phyloP scores from a whole-genome alignment of 2,329 filamentous ascomycete species.

The Dothistroma septosporum region DNA sequence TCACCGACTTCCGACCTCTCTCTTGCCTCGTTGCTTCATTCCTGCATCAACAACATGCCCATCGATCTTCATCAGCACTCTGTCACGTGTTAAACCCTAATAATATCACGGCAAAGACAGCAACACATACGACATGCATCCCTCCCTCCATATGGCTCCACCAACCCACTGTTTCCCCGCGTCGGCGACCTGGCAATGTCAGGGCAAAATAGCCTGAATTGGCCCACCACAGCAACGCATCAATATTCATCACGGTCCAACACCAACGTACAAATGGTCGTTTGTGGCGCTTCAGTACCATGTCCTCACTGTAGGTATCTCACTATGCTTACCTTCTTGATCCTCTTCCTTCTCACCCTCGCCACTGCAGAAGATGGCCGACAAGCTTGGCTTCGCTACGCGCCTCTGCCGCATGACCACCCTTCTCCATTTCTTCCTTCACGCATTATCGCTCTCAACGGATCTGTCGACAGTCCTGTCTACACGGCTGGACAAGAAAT shows the following conservation, averaged over 20 bases:
- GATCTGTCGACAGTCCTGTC: slow-evolving; percentile 48
- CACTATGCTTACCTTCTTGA: slow-evolving; percentile 1
- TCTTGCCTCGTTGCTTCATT: too few species aligned
- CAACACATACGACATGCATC: background rate
- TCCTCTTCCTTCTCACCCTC: slow-evolving; percentile 25
- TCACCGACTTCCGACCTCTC: too few species aligned
- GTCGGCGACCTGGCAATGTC: background rate
- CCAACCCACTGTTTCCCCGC: background rate
- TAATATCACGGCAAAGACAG: background rate
- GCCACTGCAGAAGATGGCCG: slow-evolving; percentile 57
- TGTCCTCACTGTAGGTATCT: background rate
- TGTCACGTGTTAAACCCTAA: too few species aligned
- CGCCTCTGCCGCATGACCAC: slow-evolving; percentile 45
- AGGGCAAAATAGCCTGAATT: background rate
- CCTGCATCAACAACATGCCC: too few species aligned
- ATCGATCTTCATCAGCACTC: too few species aligned
- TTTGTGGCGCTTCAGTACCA: background rate
- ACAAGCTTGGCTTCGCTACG: slow-evolving; percentile 62
- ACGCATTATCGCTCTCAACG: slow-evolving; percentile 53
- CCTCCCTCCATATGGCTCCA: background rate
- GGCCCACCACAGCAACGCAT: background rate
- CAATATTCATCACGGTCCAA: background rate
- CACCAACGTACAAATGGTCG: background rate
- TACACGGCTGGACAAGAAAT: slow-evolving; percentile 54
- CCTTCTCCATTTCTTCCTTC: slow-evolving; percentile 53